Percentiles rank a stretch among this genome's conserved stretches.
Evolutionary conservation across 768 basidiomycete genomes (phyloP).

Genomic region (Tubosaeta brunneosetosa): DNA sequence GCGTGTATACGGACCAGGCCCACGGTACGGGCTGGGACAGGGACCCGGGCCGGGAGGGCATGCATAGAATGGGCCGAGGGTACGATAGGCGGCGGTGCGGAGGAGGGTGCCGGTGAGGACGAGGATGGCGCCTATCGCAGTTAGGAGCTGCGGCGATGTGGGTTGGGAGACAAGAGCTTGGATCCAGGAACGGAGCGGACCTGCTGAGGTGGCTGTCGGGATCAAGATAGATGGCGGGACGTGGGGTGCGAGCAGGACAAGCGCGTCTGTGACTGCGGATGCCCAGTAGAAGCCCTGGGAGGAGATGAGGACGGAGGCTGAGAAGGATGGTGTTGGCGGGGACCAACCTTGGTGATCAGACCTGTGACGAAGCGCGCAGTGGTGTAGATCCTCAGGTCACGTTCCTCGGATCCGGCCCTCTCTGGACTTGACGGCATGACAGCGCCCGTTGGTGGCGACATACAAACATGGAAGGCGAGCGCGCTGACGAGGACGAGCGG

Average conservation of each 20-base stretch:
- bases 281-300: constrained; percentile 17
- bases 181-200: background rate
- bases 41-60: constrained; percentile 1
- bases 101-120: constrained; percentile 39
- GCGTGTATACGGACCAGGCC: background rate
- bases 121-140: constrained; percentile 36
- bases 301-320: background rate
- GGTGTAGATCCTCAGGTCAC: constrained; percentile 12
- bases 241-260: constrained; percentile 9
- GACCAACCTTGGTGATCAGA: constrained; percentile 16
- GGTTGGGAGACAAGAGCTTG: background rate
- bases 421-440: background rate
- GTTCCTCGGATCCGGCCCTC: too few relatives aligned
- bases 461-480: constrained; percentile 39
- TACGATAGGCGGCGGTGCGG: constrained; percentile 30
- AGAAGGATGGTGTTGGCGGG: background rate
- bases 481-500: constrained; percentile 42
- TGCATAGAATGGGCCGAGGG: constrained; percentile 23
- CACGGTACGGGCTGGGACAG: background rate
- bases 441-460: constrained; percentile 36
- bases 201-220: background rate
- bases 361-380: constrained; percentile 6
- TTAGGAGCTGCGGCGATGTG: background rate
- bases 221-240: background rate
- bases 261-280: constrained; percentile 5